Percentiles rank a stretch among this genome's conserved stretches.
Conservation (phyloP, 2,329 filamentous ascomycete genomes). For the Xylaria sp. region DNA sequence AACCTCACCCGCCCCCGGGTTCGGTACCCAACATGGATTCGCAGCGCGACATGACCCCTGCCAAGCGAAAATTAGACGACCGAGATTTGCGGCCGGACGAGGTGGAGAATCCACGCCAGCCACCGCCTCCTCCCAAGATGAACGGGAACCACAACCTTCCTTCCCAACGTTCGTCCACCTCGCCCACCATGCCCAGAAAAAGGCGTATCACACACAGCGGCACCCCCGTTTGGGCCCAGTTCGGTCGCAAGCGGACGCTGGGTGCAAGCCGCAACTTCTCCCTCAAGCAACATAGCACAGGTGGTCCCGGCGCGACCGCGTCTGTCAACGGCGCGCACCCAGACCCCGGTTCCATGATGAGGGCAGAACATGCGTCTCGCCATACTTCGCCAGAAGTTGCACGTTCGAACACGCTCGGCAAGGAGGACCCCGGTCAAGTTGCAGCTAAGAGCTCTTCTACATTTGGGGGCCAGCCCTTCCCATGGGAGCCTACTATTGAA, state of each 20-base stretch:
- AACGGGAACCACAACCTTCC: slow-evolving; percentile 55
- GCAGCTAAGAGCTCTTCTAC: slow-evolving; percentile 39
- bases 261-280: slow-evolving; percentile 58
- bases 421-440: slow-evolving; percentile 42
- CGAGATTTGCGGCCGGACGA: slow-evolving; percentile 62
- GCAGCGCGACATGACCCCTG: slow-evolving; percentile 54
- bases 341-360: slow-evolving; percentile 39
- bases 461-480: slow-evolving; percentile 49
- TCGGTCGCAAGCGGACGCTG: slow-evolving; percentile 51
- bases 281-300: slow-evolving; percentile 51
- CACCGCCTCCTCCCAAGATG: slow-evolving; percentile 61
- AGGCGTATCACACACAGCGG: slow-evolving; percentile 54
- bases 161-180: slow-evolving; percentile 46
- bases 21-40: slow-evolving; percentile 50
- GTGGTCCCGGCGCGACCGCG: slow-evolving; percentile 21
- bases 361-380: slow-evolving; percentile 54
- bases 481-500: slow-evolving; percentile 76
- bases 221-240: slow-evolving; percentile 63
- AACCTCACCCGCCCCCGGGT: slow-evolving; percentile 37
- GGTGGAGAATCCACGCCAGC: slow-evolving; percentile 60
- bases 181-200: slow-evolving; percentile 53
- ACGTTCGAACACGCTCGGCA: slow-evolving; percentile 48
- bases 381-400: slow-evolving; percentile 61
- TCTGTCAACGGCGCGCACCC: slow-evolving; percentile 43
- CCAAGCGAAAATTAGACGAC: slow-evolving; percentile 62